Evolutionary conservation across 352 stramenopile species (phyloP).

Genomic region (Phytophthora fragariae): DNA sequence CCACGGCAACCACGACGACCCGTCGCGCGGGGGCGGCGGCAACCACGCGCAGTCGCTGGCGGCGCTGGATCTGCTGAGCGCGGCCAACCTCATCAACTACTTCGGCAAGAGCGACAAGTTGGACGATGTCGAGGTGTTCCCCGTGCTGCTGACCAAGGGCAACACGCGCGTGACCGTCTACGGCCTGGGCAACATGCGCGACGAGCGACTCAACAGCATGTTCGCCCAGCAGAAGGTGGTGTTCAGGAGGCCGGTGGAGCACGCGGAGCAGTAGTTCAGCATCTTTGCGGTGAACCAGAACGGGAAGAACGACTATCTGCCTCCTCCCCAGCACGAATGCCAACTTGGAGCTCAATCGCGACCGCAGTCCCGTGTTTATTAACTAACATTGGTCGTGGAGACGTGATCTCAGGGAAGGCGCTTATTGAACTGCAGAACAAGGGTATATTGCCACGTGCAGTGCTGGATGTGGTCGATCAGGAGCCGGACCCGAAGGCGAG

Average conservation of each 20-base stretch:
- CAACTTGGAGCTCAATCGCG: slow-evolving; percentile 50
- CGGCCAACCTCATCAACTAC: slow-evolving; percentile 93
- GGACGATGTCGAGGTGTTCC: slow-evolving; percentile 96
- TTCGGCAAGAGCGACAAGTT: slow-evolving; percentile 95
- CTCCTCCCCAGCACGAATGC: slow-evolving; percentile 80
- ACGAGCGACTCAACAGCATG: slow-evolving; percentile 98
- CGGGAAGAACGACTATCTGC: slow-evolving; percentile 73
- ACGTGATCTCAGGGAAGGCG: slow-evolving; percentile 73
- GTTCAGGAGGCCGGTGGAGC: slow-evolving; percentile 84
- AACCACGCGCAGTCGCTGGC: slow-evolving; percentile 84
- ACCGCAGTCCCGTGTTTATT: slow-evolving; percentile 77
- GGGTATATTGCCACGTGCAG: slow-evolving; percentile 60
- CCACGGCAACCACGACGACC: slow-evolving; percentile 99
- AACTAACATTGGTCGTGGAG: slow-evolving; percentile 83
- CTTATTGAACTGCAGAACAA: slow-evolving; percentile 74
- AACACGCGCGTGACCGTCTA: slow-evolving; percentile 97
- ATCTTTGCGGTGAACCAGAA: slow-evolving; percentile 92
- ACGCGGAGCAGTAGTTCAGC: slow-evolving; percentile 65
- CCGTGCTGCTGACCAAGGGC: slow-evolving; percentile 97
- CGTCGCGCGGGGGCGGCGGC: slow-evolving; percentile 90
- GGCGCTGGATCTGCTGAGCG: slow-evolving; percentile 91
- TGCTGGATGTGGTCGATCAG: slow-evolving; percentile 70
- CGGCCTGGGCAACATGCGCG: slow-evolving; percentile 97
- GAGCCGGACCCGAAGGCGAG: slow-evolving; percentile 62
- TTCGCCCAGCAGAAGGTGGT: slow-evolving; percentile 96